Evolutionary conservation across 139 green algal genomes (phyloP).

Genomic region (Pedinophyceae sp.): DNA sequence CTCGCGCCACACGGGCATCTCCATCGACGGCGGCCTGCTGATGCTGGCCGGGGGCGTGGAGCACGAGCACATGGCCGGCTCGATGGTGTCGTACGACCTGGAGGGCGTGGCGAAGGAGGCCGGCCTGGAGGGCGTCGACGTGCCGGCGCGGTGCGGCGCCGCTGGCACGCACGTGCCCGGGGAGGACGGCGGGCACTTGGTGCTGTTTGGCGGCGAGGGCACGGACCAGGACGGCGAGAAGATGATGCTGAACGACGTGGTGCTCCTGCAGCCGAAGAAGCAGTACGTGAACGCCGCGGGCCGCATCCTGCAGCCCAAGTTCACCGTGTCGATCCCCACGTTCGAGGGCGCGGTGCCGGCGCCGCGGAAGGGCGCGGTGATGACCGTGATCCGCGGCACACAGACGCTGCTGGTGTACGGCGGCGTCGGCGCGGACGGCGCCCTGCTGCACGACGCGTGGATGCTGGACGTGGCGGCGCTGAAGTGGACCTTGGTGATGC

Average conservation of each 20-base stretch:
- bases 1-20: slow-evolving; percentile 21
- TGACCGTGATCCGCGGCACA: slow-evolving; percentile 45
- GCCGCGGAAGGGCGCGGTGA: slow-evolving; percentile 27
- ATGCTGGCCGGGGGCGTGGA: slow-evolving; percentile 40
- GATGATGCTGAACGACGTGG: background rate
- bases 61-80: slow-evolving; percentile 10
- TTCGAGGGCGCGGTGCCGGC: slow-evolving; percentile 31
- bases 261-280: slow-evolving; percentile 1
- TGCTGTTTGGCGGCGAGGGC: background rate
- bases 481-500: slow-evolving; percentile 38
- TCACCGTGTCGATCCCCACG: slow-evolving; percentile 10
- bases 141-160: no score
- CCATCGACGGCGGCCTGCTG: slow-evolving; percentile 32
- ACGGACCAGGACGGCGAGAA: background rate
- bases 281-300: background rate
- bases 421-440: slow-evolving; percentile 30
- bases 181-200: background rate
- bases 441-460: slow-evolving; percentile 52
- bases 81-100: slow-evolving; percentile 18
- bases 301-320: background rate
- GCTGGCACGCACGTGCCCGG: background rate
- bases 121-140: background rate
- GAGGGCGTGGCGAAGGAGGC: background rate
- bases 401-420: slow-evolving; percentile 55
- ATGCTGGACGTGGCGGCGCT: slow-evolving; percentile 33